A percentile compares a stretch with the other conserved stretches of the same genome.
These are phyloP conservation scores for Entrophospora sp. DNA, from an alignment of 192 early-diverging fungal species.

Conservation along the genomic window DNA sequence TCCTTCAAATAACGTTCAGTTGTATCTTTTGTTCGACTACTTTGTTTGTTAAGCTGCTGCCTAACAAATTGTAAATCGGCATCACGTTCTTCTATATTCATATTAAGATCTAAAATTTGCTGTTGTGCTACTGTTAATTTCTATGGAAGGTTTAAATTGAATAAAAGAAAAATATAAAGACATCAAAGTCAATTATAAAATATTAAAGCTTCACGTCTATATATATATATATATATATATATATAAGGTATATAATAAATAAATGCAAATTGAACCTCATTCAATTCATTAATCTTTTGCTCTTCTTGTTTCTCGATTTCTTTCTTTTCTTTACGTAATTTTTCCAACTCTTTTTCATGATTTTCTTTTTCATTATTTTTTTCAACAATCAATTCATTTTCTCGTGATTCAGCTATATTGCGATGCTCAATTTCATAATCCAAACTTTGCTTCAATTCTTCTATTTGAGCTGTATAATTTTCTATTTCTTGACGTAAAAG, in stretches of 20 bases:
- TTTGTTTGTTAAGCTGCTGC: slow-evolving; percentile 28
- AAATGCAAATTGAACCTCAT: slow-evolving; percentile 24
- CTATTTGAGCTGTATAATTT: background rate
- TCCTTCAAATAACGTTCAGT: slow-evolving; percentile 31
- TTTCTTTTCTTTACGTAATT: slow-evolving; percentile 10
- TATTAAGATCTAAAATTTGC: slow-evolving; percentile 25
- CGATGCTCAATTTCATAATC: background rate
- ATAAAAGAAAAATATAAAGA: background rate
- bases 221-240: too few species aligned
- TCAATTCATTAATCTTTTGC: slow-evolving; percentile 23
- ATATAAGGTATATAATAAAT: too few species aligned
- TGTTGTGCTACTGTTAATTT: slow-evolving; percentile 23
- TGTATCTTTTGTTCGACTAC: slow-evolving; percentile 26
- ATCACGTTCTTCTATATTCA: slow-evolving; percentile 31
- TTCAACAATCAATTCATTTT: background rate
- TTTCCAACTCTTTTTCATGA: slow-evolving; percentile 20
- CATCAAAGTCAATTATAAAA: too few species aligned
- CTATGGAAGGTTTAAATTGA: background rate
- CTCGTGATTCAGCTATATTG: background rate
- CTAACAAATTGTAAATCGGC: slow-evolving; percentile 22
- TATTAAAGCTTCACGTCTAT: too few species aligned
- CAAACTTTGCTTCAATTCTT: background rate
- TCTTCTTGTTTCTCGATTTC: slow-evolving; percentile 22
- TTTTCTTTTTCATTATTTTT: slow-evolving; percentile 5
- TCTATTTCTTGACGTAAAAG: slow-evolving; percentile 5